A percentile compares a stretch with the other conserved stretches of the same genome.
phyloP scores from a whole-genome alignment of 2,329 filamentous ascomycete genomes.

The Graphiopsis chlorocephala region DNA sequence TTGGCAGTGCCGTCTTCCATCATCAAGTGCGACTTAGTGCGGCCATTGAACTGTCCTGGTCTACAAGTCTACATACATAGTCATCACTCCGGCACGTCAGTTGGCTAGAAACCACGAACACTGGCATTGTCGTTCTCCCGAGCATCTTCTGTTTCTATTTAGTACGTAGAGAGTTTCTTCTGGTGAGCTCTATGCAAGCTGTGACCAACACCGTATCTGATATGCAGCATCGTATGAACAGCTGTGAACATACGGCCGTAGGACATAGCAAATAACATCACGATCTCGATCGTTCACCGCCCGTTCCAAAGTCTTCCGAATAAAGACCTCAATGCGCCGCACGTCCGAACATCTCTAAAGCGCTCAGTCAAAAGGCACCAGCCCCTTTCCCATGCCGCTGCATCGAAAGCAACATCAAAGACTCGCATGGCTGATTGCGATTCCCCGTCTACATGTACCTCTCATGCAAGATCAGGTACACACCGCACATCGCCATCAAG shows the following conservation, averaged over 20 bases:
- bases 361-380: neutral
- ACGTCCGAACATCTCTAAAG: neutral
- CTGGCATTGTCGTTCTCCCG: neutral
- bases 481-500: neutral
- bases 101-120: neutral
- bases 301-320: neutral
- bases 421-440: neutral
- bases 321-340: neutral
- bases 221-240: neutral
- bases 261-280: neutral
- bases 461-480: neutral
- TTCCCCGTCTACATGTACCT: neutral
- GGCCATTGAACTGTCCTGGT: neutral
- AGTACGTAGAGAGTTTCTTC: neutral
- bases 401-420: neutral
- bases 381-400: neutral
- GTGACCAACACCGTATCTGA: neutral
- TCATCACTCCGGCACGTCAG: neutral
- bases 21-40: neutral
- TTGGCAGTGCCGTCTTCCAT: neutral
- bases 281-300: neutral
- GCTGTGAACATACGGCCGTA: neutral
- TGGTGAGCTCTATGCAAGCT: neutral
- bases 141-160: neutral
- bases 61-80: neutral